Evolutionary conservation across 345 rosid species (phyloP).

Genomic region (Boechera retrofracta): DNA sequence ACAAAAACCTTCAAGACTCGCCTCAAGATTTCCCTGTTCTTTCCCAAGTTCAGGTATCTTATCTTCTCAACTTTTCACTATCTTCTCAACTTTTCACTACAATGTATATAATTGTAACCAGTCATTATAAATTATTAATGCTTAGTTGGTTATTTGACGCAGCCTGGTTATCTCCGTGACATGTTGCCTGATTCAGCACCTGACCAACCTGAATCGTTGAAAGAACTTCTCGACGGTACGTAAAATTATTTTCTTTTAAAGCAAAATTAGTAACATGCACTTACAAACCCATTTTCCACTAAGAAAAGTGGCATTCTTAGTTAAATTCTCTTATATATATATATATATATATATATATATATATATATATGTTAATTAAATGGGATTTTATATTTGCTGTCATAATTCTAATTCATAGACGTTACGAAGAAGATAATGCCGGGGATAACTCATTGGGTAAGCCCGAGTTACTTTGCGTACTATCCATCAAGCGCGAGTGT

Average conservation of each 20-base stretch:
- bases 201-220: slow-evolving; percentile 40
- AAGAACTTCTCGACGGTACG: slow-evolving; percentile 36
- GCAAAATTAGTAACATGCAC: not conserved
- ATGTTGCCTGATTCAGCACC: slow-evolving; percentile 43
- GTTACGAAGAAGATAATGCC: slow-evolving; percentile 41
- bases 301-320: no score
- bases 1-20: slow-evolving; percentile 37
- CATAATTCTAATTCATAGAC: slow-evolving; percentile 8
- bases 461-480: slow-evolving; percentile 43
- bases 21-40: slow-evolving; percentile 41
- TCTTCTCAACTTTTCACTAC: slow-evolving; percentile 6
- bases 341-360: no score
- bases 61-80: slow-evolving; percentile 3
- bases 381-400: not conserved
- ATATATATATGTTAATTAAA: not conserved
- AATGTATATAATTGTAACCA: not conserved
- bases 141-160: no score
- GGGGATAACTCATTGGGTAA: slow-evolving; percentile 45
- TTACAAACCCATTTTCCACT: not conserved
- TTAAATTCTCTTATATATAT: no score
- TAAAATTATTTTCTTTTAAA: not conserved
- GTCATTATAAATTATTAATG: not conserved
- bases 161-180: slow-evolving; percentile 38
- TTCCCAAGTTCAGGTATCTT: slow-evolving; percentile 43
- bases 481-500: slow-evolving; percentile 43